Percentiles rank a stretch among this genome's conserved stretches.
Evolutionary conservation across 2,329 filamentous ascomycete genomes (phyloP).

Genomic region (Colletotrichum agaves): DNA sequence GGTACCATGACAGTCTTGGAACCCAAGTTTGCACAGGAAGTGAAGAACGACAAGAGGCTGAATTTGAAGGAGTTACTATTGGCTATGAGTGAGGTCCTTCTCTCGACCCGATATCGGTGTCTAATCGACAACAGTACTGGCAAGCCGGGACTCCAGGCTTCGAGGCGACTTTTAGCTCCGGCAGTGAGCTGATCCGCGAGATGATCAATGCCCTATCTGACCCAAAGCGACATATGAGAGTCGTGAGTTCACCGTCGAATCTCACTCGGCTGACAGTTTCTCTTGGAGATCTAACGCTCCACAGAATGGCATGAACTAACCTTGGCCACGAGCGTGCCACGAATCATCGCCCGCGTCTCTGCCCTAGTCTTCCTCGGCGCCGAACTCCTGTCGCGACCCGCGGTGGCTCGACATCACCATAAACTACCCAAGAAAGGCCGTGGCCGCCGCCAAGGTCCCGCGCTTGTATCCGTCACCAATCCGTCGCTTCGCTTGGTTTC

Average conservation of each 20-base stretch:
- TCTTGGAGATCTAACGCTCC: no score
- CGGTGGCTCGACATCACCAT: constrained; percentile 58
- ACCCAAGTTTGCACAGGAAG: constrained; percentile 3
- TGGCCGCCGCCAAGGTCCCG: constrained; percentile 50
- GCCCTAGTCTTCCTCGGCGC: constrained; percentile 60
- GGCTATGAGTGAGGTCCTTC: not conserved
- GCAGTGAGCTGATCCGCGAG: constrained; percentile 23
- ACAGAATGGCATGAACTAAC: constrained; percentile 41
- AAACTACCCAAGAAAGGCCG: constrained; percentile 53
- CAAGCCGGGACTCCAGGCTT: constrained; percentile 21
- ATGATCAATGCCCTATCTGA: constrained; percentile 12
- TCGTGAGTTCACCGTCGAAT: not conserved
- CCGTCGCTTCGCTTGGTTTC: constrained; percentile 54
- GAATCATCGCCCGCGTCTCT: constrained; percentile 58
- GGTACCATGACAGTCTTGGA: constrained; percentile 16
- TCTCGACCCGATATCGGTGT: no score
- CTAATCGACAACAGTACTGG: constrained; percentile 1
- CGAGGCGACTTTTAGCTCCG: constrained; percentile 22
- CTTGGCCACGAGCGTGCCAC: constrained; percentile 7
- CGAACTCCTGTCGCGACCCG: constrained; percentile 55
- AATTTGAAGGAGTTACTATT: constrained; percentile 25
- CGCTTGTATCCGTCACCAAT: constrained; percentile 53
- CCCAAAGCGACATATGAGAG: constrained; percentile 21
- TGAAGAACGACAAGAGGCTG: constrained; percentile 19
- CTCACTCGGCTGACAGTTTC: not conserved